Base-by-base conservation (phyloP, 2,329 filamentous ascomycete species). In the Endothia cerciana region DNA sequence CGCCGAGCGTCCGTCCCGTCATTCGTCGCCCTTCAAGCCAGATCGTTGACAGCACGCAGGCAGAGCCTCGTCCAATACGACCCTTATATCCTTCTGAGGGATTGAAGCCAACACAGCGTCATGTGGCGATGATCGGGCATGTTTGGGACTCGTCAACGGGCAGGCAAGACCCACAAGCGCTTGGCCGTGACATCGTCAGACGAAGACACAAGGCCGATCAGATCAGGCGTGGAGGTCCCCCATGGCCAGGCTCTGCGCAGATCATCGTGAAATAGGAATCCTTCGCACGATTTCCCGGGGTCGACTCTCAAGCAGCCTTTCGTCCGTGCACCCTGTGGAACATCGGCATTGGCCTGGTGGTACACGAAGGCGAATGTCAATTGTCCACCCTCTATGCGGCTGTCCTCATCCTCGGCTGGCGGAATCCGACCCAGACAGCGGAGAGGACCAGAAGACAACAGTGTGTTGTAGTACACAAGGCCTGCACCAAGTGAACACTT, bases 51-150 rank as follows among this genome's bases (percentile, higher is more conserved):
- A 55, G 58, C 60, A 38, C 40, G 65, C 53, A 63, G 64, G 43
- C 65, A 53, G 57, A 40, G 51, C 38, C 65, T 65, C 22, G 59
- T 53, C 59, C 33, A 38, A 62, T 59, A 53, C 64, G 59, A 63
- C 65, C 25, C 38, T 53, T 53, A 25, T 36, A 30, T 40, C 49
- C 47, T 53, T 53, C 59, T 17, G 53, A 51, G 45, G 60, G 11
- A 33, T 25, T 8, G 55, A 25, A 51, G 25, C 25, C 41, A 30
- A 41, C 38, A 47, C 49, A 40, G 59, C 63, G 43, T 57, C 63
- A 62, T 61, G 56, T 36, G 53, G 45, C 51, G 56, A 57, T 25
- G 30, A n/a, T 38, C 36, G 40, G 43, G 25, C 47, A 49, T 43
- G 17, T 57, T 51, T 55, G 59, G 60, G 56, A 43, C 45, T 62